Evolutionary conservation across 1,284 basidiomycete species (phyloP).

Genomic region (Papiliotrema terrestris): DNA sequence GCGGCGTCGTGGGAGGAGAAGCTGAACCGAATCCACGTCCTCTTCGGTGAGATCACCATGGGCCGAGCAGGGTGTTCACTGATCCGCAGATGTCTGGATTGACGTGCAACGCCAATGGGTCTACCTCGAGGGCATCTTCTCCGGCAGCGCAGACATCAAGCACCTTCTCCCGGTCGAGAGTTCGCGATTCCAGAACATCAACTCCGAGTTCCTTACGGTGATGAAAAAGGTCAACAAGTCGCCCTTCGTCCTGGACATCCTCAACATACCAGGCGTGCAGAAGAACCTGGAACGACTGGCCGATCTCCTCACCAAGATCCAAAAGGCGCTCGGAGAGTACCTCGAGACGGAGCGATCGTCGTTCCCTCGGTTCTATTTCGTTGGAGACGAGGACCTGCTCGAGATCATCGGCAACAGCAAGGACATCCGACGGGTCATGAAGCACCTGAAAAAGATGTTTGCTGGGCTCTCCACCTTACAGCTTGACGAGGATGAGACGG

Average conservation of each 20-base stretch:
- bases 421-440: slow-evolving; percentile 94
- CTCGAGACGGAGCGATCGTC: slow-evolving; percentile 93
- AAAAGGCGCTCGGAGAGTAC: slow-evolving; percentile 98
- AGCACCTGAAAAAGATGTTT: slow-evolving; percentile 99
- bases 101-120: slow-evolving; percentile 99
- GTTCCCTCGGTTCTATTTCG: slow-evolving; percentile 99
- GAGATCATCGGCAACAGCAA: slow-evolving; percentile 99
- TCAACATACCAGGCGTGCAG: slow-evolving; percentile 94
- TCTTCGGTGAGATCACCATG: slow-evolving; percentile 66
- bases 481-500: slow-evolving; percentile 82
- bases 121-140: slow-evolving; percentile 98
- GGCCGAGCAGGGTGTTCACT: not conserved
- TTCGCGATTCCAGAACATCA: slow-evolving; percentile 97
- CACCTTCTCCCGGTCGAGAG: slow-evolving; percentile 97
- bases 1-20: slow-evolving; percentile 92
- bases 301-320: slow-evolving; percentile 95
- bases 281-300: slow-evolving; percentile 95
- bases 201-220: slow-evolving; percentile 93
- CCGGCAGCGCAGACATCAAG: slow-evolving; percentile 97
- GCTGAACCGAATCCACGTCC: slow-evolving; percentile 87
- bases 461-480: slow-evolving; percentile 88
- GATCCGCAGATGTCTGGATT: slow-evolving; percentile 83
- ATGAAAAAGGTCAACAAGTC: slow-evolving; percentile 99
- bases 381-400: slow-evolving; percentile 96
- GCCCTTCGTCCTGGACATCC: slow-evolving; percentile 92